Percentiles rank a stretch among this genome's conserved stretches.
These are phyloP conservation scores for Candida tammaniensis DNA, from an alignment of 805 yeast species.

Conservation along the genomic window DNA sequence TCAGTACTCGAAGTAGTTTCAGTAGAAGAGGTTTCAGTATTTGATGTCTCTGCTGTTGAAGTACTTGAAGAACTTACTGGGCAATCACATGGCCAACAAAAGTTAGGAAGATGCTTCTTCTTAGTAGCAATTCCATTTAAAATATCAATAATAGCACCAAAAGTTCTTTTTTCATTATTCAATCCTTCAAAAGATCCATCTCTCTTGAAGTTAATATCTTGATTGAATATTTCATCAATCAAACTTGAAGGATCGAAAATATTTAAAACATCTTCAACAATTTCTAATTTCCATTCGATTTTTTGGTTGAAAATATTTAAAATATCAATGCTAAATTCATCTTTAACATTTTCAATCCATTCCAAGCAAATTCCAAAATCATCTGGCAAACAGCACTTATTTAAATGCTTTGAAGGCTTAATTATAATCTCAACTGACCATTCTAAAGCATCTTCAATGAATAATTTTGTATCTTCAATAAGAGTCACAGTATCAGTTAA, in stretches of 20 bases:
- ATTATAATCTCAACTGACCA: slow-evolving; percentile 23
- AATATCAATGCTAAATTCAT: slow-evolving; percentile 5
- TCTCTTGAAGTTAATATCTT: slow-evolving; percentile 3
- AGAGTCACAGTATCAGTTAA: slow-evolving; percentile 11
- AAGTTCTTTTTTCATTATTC: slow-evolving; percentile 2
- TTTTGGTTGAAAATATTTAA: slow-evolving; percentile 6
- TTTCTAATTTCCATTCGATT: slow-evolving; percentile 5
- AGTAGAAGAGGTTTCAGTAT: neutral
- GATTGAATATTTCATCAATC: slow-evolving; percentile 6
- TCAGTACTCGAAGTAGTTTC: neutral
- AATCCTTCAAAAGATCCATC: neutral
- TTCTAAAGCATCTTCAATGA: slow-evolving; percentile 15
- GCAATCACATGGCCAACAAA: slow-evolving; percentile 14
- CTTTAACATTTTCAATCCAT: slow-evolving; percentile 7
- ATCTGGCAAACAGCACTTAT: slow-evolving; percentile 24
- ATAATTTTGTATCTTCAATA: slow-evolving; percentile 8
- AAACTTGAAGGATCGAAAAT: slow-evolving; percentile 7
- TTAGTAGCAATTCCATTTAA: slow-evolving; percentile 8
- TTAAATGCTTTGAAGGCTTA: slow-evolving; percentile 15
- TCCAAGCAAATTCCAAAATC: slow-evolving; percentile 18
- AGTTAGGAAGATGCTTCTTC: slow-evolving; percentile 7
- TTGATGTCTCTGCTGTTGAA: neutral
- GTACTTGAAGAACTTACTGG: slow-evolving; percentile 1
- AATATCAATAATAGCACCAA: slow-evolving; percentile 1
- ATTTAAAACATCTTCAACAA: slow-evolving; percentile 4